Conservation (phyloP, 495 filamentous ascomycete genomes). For the Penicillium riverlandense region DNA sequence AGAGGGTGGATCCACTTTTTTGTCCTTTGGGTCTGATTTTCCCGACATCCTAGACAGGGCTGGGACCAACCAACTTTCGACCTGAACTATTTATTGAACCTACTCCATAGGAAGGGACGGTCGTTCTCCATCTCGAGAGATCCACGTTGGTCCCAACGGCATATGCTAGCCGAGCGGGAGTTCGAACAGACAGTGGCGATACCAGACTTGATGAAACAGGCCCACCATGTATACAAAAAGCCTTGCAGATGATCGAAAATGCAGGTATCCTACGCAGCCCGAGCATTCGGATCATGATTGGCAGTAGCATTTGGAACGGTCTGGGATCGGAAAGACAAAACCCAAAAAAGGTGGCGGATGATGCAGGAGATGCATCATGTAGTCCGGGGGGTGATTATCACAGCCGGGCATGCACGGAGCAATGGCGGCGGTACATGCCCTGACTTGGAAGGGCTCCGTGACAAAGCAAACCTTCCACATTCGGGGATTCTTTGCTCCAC, state of each 20-base stretch:
- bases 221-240: constrained; percentile 10
- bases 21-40: constrained; percentile 1
- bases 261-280: background rate
- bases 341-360: constrained; percentile 14
- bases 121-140: too few species aligned
- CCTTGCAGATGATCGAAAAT: background rate
- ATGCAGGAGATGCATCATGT: constrained; percentile 27
- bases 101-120: too few species aligned
- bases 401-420: constrained; percentile 19
- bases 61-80: too few species aligned
- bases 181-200: constrained; percentile 1
- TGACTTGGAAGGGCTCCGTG: constrained; percentile 8
- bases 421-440: background rate
- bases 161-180: background rate
- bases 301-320: too few species aligned
- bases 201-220: constrained; percentile 18
- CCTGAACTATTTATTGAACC: too few species aligned
- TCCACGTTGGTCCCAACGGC: too few species aligned
- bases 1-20: background rate
- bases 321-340: background rate
- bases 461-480: constrained; percentile 3
- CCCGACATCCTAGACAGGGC: too few species aligned
- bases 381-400: constrained; percentile 20
- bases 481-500: background rate
- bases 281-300: background rate